phyloP scores from a whole-genome alignment of 371 early-diverging fungal genomes.

The Lichtheimia hyalospora region DNA sequence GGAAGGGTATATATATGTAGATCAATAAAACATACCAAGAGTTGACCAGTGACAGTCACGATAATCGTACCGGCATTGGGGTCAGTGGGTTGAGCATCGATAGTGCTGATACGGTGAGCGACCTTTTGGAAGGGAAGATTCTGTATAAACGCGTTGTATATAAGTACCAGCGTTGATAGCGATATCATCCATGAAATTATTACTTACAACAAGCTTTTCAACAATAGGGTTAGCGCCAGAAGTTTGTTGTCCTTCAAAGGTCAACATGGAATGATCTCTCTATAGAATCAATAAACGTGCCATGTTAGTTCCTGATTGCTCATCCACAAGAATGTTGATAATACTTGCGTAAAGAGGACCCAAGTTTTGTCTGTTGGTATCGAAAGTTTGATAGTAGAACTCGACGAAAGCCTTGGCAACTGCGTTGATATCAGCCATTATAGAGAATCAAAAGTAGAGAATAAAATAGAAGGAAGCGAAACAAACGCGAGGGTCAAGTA shows the following conservation, averaged over 20 bases:
- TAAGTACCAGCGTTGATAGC: not conserved
- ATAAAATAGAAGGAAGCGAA: not conserved
- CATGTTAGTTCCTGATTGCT: no score
- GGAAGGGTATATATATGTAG: slow-evolving; percentile 1
- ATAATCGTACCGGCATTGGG: slow-evolving; percentile 57
- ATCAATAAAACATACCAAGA: slow-evolving; percentile 57
- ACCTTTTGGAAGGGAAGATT: slow-evolving; percentile 78
- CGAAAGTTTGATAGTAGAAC: slow-evolving; percentile 89
- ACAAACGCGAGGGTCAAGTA: no score
- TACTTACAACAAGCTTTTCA: slow-evolving; percentile 78
- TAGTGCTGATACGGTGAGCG: slow-evolving; percentile 64
- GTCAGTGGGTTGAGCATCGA: slow-evolving; percentile 79
- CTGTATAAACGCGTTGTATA: slow-evolving; percentile 31
- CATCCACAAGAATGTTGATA: no score
- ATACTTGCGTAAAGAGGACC: slow-evolving; percentile 80
- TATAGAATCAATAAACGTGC: slow-evolving; percentile 2
- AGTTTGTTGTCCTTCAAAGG: slow-evolving; percentile 78
- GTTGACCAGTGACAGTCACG: slow-evolving; percentile 85
- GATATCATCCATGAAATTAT: not conserved
- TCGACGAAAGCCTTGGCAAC: slow-evolving; percentile 75
- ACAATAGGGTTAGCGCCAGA: slow-evolving; percentile 61
- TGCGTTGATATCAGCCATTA: slow-evolving; percentile 41
- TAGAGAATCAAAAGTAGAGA: not conserved
- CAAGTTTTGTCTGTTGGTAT: slow-evolving; percentile 60
- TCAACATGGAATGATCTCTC: slow-evolving; percentile 86